Conservation (phyloP, 2,329 filamentous ascomycete genomes). For the Neonectria neomacrospora region DNA sequence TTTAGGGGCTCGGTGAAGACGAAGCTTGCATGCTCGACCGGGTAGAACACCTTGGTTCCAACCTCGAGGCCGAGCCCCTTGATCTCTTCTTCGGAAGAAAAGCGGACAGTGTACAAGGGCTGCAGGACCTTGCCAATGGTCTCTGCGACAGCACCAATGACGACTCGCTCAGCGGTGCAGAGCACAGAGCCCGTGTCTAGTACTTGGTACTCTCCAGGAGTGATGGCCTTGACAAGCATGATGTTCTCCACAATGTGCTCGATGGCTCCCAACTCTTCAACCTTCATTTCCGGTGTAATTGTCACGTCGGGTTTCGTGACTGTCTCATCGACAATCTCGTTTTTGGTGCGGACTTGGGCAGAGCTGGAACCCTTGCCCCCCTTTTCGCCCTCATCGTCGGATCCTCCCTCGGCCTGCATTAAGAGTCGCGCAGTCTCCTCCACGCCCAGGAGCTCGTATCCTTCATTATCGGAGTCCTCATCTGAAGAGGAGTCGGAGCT, state of each 20-base stretch:
- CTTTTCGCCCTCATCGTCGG: constrained; percentile 77
- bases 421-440: constrained; percentile 87
- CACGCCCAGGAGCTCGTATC: constrained; percentile 78
- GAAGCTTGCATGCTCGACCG: constrained; percentile 79
- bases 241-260: constrained; percentile 83
- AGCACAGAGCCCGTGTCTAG: constrained; percentile 87
- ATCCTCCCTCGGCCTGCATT: constrained; percentile 84
- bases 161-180: constrained; percentile 77
- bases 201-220: constrained; percentile 83
- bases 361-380: constrained; percentile 52
- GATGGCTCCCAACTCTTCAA: constrained; percentile 79
- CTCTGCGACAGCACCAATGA: constrained; percentile 86
- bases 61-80: constrained; percentile 72
- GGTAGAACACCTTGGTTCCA: constrained; percentile 81
- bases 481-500: constrained; percentile 70
- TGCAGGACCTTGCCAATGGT: constrained; percentile 87
- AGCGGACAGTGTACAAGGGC: constrained; percentile 86
- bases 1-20: constrained; percentile 89
- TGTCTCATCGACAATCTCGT: constrained; percentile 75
- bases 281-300: constrained; percentile 80
- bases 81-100: constrained; percentile 75
- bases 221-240: constrained; percentile 81
- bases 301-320: constrained; percentile 80
- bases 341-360: constrained; percentile 77
- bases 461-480: constrained; percentile 68